Conservation (phyloP, 2,329 filamentous ascomycete species). For the Trichoderma endophyticum region DNA sequence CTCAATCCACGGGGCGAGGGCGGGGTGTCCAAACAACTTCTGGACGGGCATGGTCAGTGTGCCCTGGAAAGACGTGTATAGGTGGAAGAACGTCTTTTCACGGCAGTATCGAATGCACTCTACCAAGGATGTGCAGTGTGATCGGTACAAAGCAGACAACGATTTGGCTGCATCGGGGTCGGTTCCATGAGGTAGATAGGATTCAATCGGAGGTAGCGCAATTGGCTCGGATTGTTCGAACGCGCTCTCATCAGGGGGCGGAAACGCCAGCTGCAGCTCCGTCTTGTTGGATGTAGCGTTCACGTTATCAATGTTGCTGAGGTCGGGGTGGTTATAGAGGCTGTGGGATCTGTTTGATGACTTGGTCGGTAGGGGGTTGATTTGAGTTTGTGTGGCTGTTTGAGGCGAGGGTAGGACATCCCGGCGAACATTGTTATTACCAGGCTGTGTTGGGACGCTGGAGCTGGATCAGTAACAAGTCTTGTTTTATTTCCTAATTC, state of each 20-base stretch:
- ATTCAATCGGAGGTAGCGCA: slow-evolving; percentile 78
- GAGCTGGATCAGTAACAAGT: background rate
- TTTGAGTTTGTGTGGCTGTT: slow-evolving; percentile 25
- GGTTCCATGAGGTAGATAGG: slow-evolving; percentile 75
- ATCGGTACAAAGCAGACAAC: slow-evolving; percentile 81
- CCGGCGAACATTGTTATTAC: slow-evolving; percentile 28
- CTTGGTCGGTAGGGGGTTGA: slow-evolving; percentile 15
- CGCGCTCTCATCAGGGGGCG: slow-evolving; percentile 52
- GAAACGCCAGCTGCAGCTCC: slow-evolving; percentile 58
- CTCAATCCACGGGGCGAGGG: slow-evolving; percentile 87
- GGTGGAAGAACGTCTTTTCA: slow-evolving; percentile 92
- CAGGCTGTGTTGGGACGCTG: slow-evolving; percentile 32
- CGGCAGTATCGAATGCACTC: slow-evolving; percentile 96
- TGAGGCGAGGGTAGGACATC: slow-evolving; percentile 32
- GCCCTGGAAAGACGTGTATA: slow-evolving; percentile 92
- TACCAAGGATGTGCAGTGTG: slow-evolving; percentile 91
- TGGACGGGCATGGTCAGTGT: slow-evolving; percentile 96
- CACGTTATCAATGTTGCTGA: slow-evolving; percentile 56
- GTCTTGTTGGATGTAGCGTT: slow-evolving; percentile 58
- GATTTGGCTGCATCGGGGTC: slow-evolving; percentile 85
- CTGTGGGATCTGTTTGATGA: slow-evolving; percentile 37
- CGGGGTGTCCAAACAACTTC: slow-evolving; percentile 79
- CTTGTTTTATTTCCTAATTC: background rate
- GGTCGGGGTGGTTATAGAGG: slow-evolving; percentile 58
- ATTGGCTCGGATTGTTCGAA: slow-evolving; percentile 64